Evolutionary conservation across 2,329 filamentous ascomycete species (phyloP).

Genomic region (Clarireedia hainanense): DNA sequence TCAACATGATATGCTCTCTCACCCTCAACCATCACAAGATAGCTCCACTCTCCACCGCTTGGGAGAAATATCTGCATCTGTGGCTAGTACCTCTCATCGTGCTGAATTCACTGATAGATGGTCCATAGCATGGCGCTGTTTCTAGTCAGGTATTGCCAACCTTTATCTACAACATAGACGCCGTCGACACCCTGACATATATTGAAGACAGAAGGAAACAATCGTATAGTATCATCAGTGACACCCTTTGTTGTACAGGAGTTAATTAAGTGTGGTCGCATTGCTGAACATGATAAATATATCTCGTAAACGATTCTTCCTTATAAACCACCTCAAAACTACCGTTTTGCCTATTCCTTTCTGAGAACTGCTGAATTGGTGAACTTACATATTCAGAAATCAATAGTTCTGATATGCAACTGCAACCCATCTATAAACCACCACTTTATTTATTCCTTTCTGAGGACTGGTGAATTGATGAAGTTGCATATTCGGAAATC

Average conservation of each 20-base stretch:
- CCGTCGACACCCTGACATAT: background rate
- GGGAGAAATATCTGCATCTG: background rate
- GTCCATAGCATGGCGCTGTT: background rate
- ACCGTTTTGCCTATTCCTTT: no score
- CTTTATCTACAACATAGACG: background rate
- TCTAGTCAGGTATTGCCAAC: background rate
- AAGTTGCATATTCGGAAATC: no score
- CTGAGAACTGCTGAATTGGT: no score
- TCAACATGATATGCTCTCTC: conserved; percentile 15
- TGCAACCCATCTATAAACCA: no score
- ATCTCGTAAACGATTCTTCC: background rate
- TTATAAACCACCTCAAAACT: background rate
- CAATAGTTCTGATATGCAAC: no score
- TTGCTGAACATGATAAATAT: background rate
- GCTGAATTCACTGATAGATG: background rate
- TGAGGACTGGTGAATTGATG: no score
- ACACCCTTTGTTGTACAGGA: background rate
- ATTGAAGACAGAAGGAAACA: background rate
- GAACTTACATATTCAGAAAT: no score
- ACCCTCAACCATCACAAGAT: background rate
- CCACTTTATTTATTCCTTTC: no score
- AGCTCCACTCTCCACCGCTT: background rate
- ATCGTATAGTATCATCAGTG: background rate
- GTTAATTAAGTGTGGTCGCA: background rate
- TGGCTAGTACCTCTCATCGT: background rate